Conservation (phyloP, 768 basidiomycete genomes). For the Macrocybe gigantea region DNA sequence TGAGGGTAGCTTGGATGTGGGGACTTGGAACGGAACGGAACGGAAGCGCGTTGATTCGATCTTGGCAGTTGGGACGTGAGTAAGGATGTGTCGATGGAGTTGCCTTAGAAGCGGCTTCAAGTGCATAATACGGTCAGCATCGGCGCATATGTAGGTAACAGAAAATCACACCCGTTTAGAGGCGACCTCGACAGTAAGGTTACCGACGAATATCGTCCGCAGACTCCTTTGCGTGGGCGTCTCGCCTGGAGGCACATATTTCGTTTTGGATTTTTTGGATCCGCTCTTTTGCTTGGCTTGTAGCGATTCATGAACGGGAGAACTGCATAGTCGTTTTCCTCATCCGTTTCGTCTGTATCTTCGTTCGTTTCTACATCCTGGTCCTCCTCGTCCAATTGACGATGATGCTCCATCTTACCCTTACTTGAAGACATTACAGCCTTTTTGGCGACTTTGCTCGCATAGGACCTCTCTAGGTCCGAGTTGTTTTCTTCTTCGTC, state of each 20-base stretch:
- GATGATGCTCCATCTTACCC: background rate
- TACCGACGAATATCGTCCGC: slow-evolving; percentile 90
- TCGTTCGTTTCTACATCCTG: slow-evolving; percentile 10
- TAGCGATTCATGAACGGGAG: slow-evolving; percentile 59
- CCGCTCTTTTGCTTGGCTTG: slow-evolving; percentile 26
- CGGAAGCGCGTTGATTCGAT: slow-evolving; percentile 94
- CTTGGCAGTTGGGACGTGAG: slow-evolving; percentile 66
- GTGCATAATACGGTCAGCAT: slow-evolving; percentile 4
- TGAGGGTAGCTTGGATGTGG: slow-evolving; percentile 54
- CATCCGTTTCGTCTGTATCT: slow-evolving; percentile 11
- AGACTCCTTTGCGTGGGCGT: slow-evolving; percentile 66
- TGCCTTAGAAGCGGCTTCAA: slow-evolving; percentile 67
- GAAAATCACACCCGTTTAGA: slow-evolving; percentile 59
- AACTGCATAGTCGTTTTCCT: slow-evolving; percentile 8
- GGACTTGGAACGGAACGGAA: slow-evolving; percentile 83
- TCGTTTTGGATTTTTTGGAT: slow-evolving; percentile 24
- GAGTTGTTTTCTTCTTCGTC: too few relatives aligned
- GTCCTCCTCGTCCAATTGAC: slow-evolving; percentile 1
- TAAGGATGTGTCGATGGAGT: slow-evolving; percentile 70
- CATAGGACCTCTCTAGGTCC: too few relatives aligned
- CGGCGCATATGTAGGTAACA: background rate
- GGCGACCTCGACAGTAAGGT: slow-evolving; percentile 71
- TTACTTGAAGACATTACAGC: too few relatives aligned
- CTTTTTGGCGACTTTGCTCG: too few relatives aligned
- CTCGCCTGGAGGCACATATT: slow-evolving; percentile 62